Evolutionary conservation across 371 early-diverging fungal genomes (phyloP).

Genomic region (Syncephalastrum monosporum): DNA sequence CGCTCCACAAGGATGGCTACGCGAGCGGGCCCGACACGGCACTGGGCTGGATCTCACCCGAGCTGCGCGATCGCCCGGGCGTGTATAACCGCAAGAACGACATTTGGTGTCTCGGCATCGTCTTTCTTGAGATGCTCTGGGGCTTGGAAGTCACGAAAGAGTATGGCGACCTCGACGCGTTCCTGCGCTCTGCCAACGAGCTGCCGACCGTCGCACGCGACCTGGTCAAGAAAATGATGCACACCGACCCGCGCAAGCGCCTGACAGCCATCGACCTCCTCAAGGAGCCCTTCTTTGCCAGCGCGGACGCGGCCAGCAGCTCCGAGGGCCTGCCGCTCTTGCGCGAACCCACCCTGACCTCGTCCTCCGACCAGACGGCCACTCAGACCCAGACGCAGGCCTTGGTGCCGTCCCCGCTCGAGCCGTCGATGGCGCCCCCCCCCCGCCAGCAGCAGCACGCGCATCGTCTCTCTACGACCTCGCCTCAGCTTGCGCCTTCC

Average conservation of each 20-base stretch:
- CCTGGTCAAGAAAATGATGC: slow-evolving; percentile 57
- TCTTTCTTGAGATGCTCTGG: slow-evolving; percentile 74
- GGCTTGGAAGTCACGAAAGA: slow-evolving; percentile 59
- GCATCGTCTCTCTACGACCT: not conserved
- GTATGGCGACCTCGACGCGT: slow-evolving; percentile 55
- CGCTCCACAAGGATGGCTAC: slow-evolving; percentile 40
- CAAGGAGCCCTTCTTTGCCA: slow-evolving; percentile 63
- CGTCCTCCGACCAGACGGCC: not conserved
- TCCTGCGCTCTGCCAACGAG: slow-evolving; percentile 47
- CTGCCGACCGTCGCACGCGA: slow-evolving; percentile 49
- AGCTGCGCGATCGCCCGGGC: slow-evolving; percentile 56
- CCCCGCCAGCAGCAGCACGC: not conserved
- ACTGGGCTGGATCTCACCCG: slow-evolving; percentile 52
- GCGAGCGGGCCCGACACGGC: slow-evolving; percentile 3
- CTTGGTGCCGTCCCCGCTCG: slow-evolving; percentile 1
- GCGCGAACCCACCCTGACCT: not conserved
- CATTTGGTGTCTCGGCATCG: slow-evolving; percentile 74
- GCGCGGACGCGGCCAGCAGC: not conserved
- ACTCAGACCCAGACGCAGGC: not conserved
- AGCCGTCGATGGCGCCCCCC: slow-evolving; percentile 7
- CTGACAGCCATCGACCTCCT: slow-evolving; percentile 69
- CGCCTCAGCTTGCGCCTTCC: slow-evolving; percentile 1
- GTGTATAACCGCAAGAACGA: slow-evolving; percentile 70
- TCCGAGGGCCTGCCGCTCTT: not conserved
- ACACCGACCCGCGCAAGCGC: slow-evolving; percentile 62